Base-by-base conservation (phyloP, 2,329 filamentous ascomycete species). In the Cladosporium sp. region DNA sequence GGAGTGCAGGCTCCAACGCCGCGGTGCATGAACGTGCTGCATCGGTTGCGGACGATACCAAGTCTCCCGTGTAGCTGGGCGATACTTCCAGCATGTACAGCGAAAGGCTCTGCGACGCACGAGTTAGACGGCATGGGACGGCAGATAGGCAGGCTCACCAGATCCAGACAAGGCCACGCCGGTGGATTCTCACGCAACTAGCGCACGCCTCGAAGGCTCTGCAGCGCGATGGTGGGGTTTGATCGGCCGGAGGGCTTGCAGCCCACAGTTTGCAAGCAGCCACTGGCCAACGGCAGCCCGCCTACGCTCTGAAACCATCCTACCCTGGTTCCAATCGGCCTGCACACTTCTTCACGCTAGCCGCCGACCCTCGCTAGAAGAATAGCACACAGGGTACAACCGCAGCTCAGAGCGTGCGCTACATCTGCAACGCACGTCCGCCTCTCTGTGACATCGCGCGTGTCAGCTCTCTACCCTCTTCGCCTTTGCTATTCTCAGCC, bases 361-460 rank as follows among this genome's bases (percentile, higher is more conserved):
- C 22, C 22, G 22, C 22, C 22, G 22, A 7, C 22, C 22, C 22
- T 28, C 22, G 22, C 22, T 7, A 28, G 22, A 28, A 28, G 22
- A 37, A 37, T 37, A 37, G 34, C 34, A 37, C n/a, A 4, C 34
- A 37, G 34, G 34, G 34, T 37, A 4, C 34, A 4, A 9, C n/a
- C 11, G 34, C 13, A 11, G 34, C 34, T 28, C 22, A 42, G 8
- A 38, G n/a, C 8, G n/a, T 14, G 35, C 40, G 19, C 40, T 42
- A 42, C 40, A 42, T 34, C 46, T 49, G 46, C 46, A 42, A 35
- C 46, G 46, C 46, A 49, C 46, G 16, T 19, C 46, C 38, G 46
- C 46, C 37, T 16, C 34, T 35, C 46, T 49, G 46, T 42, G 19
- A 49, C 46, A 33, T 16, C 31, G 46, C 32, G 48, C 40, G 48